Conservation (phyloP, 257 asterid species). For the Ligustrum vulgare region DNA sequence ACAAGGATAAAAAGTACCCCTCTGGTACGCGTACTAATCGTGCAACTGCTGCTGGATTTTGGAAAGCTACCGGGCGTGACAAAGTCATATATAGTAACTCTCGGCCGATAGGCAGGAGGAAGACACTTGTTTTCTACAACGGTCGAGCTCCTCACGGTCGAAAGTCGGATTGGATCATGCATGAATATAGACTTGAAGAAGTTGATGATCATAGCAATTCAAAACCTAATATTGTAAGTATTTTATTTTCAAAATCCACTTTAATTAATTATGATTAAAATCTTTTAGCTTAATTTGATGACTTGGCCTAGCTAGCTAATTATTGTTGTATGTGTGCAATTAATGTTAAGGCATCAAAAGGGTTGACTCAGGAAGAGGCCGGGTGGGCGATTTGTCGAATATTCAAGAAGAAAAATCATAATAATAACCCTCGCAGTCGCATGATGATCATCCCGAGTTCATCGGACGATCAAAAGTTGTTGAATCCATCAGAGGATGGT, state of each 20-base stretch:
- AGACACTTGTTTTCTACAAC: constrained; percentile 70
- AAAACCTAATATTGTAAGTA: no score
- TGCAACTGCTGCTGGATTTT: constrained; percentile 61
- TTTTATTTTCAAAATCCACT: no score
- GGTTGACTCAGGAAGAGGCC: constrained; percentile 41
- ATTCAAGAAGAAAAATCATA: constrained; percentile 51
- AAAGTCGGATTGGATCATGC: constrained; percentile 74
- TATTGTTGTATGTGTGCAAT: constrained; percentile 8
- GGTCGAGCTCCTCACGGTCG: constrained; percentile 73
- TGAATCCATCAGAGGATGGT: constrained; percentile 22
- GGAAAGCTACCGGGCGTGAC: constrained; percentile 80
- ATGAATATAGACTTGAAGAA: constrained; percentile 49
- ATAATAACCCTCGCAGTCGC: constrained; percentile 12
- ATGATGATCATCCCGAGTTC: neutral
- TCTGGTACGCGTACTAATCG: constrained; percentile 66
- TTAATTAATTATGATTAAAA: no score
- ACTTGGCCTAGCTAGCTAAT: no score
- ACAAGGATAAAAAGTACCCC: constrained; percentile 71
- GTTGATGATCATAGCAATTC: constrained; percentile 25
- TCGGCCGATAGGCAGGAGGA: constrained; percentile 56
- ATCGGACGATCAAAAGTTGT: constrained; percentile 13
- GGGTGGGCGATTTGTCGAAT: constrained; percentile 70
- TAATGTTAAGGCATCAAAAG: constrained; percentile 23
- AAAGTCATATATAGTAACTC: constrained; percentile 50
- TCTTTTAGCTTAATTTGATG: no score